Conservation (phyloP, 768 basidiomycete genomes). For the Hemileccinum rubropunctum region DNA sequence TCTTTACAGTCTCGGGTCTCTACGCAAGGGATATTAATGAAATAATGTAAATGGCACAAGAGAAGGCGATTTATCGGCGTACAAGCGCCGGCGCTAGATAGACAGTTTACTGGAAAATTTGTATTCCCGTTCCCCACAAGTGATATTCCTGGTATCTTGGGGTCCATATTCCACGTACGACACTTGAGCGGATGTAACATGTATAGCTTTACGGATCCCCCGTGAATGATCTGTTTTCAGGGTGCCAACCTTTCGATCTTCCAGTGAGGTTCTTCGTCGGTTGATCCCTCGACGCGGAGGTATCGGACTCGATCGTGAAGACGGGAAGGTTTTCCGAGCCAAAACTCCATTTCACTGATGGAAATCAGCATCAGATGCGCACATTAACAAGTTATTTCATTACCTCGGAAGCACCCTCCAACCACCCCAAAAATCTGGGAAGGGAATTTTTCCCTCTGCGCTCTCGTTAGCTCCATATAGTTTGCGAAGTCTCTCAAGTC, state of each 20-base stretch:
- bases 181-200: neutral
- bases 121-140: neutral
- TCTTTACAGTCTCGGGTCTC: neutral
- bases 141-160: constrained; percentile 14
- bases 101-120: neutral
- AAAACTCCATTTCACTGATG: constrained; percentile 90
- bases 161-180: neutral
- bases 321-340: constrained; percentile 94
- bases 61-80: neutral
- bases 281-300: constrained; percentile 47
- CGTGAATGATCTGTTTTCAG: constrained; percentile 30
- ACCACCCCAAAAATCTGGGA: constrained; percentile 95
- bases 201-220: neutral
- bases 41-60: neutral
- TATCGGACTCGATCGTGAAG: constrained; percentile 89
- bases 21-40: neutral
- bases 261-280: constrained; percentile 60
- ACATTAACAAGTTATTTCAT: neutral
- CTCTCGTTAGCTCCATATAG: constrained; percentile 51
- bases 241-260: constrained; percentile 78
- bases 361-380: constrained; percentile 6
- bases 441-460: constrained; percentile 51
- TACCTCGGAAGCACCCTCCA: constrained; percentile 93
- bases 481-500: constrained; percentile 56
- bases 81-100: neutral